These are phyloP conservation scores for Macaranga tanarius DNA, from an alignment of 441 rosid species.

Conservation along the genomic window DNA sequence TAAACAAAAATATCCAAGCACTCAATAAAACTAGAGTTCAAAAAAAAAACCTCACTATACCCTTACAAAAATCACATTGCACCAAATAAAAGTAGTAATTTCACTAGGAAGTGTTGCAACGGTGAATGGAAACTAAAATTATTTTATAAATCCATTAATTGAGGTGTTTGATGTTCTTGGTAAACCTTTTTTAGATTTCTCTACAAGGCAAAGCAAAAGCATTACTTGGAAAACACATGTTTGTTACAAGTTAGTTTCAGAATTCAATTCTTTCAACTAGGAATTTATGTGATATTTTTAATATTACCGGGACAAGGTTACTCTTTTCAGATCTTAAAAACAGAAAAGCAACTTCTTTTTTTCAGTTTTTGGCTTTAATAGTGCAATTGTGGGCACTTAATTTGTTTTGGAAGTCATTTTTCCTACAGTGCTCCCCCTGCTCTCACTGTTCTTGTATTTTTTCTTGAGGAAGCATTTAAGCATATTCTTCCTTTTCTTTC, in stretches of 20 bases:
- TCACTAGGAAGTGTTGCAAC: neutral
- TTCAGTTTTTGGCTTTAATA: neutral
- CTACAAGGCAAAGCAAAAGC: neutral
- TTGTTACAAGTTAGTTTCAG: neutral
- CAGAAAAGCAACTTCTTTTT: neutral
- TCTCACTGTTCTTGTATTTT: conserved; percentile 4
- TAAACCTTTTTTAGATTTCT: neutral
- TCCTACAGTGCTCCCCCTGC: neutral
- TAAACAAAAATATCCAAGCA: neutral
- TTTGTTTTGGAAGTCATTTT: neutral
- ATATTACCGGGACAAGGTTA: neutral
- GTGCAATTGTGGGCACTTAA: neutral
- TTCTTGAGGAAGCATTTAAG: neutral
- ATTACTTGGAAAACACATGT: neutral
- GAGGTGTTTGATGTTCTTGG: neutral
- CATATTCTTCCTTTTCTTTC: neutral
- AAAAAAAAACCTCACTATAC: neutral
- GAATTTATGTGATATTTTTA: neutral
- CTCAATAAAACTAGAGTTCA: neutral
- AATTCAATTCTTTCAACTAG: neutral
- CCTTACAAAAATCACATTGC: neutral
- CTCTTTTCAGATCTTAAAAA: neutral
- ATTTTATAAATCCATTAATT: neutral
- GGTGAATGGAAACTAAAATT: neutral
- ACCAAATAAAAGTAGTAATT: neutral